phyloP scores from a whole-genome alignment of 345 rosid genomes.

The Eucalyptus tenuipes region DNA sequence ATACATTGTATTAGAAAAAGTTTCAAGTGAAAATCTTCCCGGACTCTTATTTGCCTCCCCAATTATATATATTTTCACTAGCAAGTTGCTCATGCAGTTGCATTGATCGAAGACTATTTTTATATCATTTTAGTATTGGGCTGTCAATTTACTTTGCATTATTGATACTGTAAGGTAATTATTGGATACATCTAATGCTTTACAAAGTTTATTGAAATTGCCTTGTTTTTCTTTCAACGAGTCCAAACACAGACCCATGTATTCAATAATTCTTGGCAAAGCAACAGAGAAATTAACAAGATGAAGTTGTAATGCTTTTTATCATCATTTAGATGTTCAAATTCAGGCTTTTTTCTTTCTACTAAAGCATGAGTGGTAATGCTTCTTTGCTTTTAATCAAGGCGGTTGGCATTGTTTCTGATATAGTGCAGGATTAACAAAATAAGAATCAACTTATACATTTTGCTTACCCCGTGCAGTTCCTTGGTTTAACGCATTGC shows the following conservation, averaged over 20 bases:
- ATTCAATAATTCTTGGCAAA: background rate
- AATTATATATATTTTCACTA: background rate
- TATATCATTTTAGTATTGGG: background rate
- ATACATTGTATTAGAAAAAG: background rate
- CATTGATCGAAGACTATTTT: background rate
- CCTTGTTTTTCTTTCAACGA: background rate
- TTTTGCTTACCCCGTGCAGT: conserved; percentile 92
- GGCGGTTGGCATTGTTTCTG: background rate
- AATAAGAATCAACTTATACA: background rate
- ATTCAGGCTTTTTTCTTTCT: background rate
- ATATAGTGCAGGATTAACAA: background rate
- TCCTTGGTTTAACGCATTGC: conserved; percentile 95
- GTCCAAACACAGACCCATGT: background rate
- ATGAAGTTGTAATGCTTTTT: background rate
- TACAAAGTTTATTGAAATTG: background rate
- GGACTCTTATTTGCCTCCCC: background rate
- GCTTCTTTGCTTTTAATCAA: background rate
- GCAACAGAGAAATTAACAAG: background rate
- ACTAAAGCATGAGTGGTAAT: background rate
- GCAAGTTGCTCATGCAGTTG: background rate
- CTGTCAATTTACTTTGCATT: background rate
- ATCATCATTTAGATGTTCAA: background rate
- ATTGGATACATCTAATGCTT: background rate
- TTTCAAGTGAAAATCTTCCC: background rate
- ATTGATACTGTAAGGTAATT: background rate